Evolutionary conservation across 768 basidiomycete genomes (phyloP).

Genomic region (Kwoniella dejecticola): DNA sequence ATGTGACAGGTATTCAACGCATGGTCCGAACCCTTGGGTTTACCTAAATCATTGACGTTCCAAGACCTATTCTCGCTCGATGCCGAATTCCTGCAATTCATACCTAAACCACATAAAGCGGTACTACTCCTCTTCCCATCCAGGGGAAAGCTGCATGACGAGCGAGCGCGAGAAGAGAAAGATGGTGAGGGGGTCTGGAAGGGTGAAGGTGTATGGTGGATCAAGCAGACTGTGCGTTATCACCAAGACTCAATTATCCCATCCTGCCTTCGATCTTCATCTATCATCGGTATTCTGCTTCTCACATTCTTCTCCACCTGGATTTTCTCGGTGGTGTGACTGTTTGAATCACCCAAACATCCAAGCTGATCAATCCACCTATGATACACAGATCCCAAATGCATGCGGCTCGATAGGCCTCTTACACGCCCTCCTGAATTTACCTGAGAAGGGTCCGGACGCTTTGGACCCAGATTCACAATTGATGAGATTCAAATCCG

Average conservation of each 20-base stretch:
- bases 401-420: constrained; percentile 88
- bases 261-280: too few relatives aligned
- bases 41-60: constrained; percentile 48
- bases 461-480: constrained; percentile 37
- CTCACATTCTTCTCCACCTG: too few relatives aligned
- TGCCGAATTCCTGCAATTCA: constrained; percentile 68
- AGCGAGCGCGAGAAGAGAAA: constrained; percentile 66
- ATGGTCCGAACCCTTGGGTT: constrained; percentile 51
- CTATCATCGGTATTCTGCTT: too few relatives aligned
- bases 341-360: too few relatives aligned
- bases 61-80: constrained; percentile 55
- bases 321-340: too few relatives aligned
- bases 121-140: constrained; percentile 84
- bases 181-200: constrained; percentile 61
- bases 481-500: constrained; percentile 47
- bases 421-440: constrained; percentile 79
- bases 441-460: constrained; percentile 56
- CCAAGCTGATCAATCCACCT: neutral
- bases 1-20: constrained; percentile 45
- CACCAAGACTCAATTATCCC: too few relatives aligned
- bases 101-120: constrained; percentile 75
- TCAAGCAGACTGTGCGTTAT: constrained; percentile 78
- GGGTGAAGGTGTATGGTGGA: constrained; percentile 71
- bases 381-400: constrained; percentile 65
- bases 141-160: constrained; percentile 60